Conservation (phyloP, 1,284 basidiomycete genomes). For the Tilletia caries region DNA sequence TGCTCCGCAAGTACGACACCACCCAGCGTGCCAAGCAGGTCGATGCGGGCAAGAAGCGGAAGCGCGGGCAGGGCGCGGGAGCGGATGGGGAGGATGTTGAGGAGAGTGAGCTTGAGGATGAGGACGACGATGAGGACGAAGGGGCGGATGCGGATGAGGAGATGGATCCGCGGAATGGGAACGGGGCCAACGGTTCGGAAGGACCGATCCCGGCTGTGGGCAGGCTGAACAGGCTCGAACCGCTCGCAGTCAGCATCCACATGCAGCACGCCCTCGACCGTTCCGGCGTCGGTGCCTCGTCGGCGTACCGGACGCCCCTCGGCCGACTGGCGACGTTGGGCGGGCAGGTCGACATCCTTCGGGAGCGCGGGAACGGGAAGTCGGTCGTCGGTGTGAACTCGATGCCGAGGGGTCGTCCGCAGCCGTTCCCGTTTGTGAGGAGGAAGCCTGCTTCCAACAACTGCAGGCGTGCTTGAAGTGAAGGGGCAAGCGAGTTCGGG, state of each 20-base stretch:
- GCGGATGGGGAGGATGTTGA: background rate
- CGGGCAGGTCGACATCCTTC: background rate
- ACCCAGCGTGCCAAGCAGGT: background rate
- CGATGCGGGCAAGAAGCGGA: background rate
- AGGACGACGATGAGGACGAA: background rate
- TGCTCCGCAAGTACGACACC: background rate
- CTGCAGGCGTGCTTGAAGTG: too few species aligned
- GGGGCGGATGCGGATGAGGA: background rate
- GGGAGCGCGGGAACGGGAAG: too few species aligned
- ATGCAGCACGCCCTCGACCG: constrained; percentile 10
- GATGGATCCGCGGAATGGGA: too few species aligned
- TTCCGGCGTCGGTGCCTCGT: background rate
- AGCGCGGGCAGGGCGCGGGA: background rate
- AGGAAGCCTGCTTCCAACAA: too few species aligned
- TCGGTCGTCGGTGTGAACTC: too few species aligned
- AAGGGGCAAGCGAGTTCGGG: too few species aligned
- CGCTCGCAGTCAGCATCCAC: background rate
- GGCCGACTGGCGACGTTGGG: background rate
- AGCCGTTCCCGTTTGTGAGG: too few species aligned
- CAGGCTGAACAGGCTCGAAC: background rate
- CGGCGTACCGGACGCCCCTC: background rate
- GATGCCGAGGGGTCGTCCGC: too few species aligned
- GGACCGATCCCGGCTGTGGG: too few species aligned
- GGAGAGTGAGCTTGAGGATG: background rate
- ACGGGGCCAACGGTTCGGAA: too few species aligned